These are phyloP conservation scores for Bacidia gigantensis DNA, from an alignment of 495 filamentous ascomycete species.

Conservation along the genomic window DNA sequence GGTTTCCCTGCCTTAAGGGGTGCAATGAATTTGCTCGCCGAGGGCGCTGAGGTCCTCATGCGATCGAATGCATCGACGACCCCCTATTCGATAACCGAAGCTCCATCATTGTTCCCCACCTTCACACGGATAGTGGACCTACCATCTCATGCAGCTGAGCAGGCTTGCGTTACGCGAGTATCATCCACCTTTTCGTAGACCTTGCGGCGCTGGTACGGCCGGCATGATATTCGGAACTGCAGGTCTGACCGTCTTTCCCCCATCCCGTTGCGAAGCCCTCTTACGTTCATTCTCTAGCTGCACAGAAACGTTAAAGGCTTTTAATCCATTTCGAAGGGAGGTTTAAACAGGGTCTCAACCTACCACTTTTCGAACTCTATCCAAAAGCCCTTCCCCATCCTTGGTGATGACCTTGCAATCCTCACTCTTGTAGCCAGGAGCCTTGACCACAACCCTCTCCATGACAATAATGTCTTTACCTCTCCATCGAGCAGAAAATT, in stretches of 20 bases:
- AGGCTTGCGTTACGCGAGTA: background rate
- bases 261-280: constrained; percentile 12
- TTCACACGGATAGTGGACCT: too few species aligned
- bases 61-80: too few species aligned
- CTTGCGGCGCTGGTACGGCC: background rate
- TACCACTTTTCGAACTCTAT: constrained; percentile 52
- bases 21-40: too few species aligned
- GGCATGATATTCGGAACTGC: constrained; percentile 14
- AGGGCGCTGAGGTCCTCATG: too few species aligned
- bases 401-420: constrained; percentile 39
- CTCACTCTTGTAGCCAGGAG: constrained; percentile 43
- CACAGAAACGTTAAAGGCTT: background rate
- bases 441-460: constrained; percentile 47
- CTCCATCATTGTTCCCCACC: too few species aligned
- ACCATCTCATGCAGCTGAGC: too few species aligned
- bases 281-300: constrained; percentile 18
- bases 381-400: constrained; percentile 37
- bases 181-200: background rate
- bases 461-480: constrained; percentile 48
- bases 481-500: constrained; percentile 52
- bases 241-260: constrained; percentile 16
- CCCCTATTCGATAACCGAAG: too few species aligned
- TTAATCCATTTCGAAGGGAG: background rate
- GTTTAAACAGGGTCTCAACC: constrained; percentile 18
- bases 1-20: too few species aligned